Percentiles rank a stretch among this genome's conserved stretches.
Conservation (phyloP, 257 asterid species). For the Pogostemon cablin region DNA sequence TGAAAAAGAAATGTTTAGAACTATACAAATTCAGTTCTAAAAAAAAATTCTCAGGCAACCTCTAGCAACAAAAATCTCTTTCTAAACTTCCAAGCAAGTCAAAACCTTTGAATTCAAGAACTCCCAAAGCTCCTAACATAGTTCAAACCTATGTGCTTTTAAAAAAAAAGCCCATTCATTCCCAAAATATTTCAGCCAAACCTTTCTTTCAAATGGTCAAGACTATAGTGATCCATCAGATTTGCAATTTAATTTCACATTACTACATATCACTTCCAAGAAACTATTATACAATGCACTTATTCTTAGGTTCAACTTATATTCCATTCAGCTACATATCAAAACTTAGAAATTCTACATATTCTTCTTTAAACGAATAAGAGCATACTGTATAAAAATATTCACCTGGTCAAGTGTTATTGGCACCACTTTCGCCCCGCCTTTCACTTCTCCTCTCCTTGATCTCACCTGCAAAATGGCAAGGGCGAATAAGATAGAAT, state of each 20-base stretch:
- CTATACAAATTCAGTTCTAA: not conserved
- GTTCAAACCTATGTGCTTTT: not conserved
- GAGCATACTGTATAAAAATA: not conserved
- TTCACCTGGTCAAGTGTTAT: slow-evolving; percentile 90
- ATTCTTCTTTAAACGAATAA: not conserved
- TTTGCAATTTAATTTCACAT: not conserved
- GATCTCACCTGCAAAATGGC: slow-evolving; percentile 56
- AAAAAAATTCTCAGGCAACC: not conserved
- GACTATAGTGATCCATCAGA: not conserved
- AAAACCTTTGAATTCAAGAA: slow-evolving; percentile 1
- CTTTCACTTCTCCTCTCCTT: slow-evolving; percentile 69
- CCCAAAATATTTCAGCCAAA: not conserved
- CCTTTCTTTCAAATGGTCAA: not conserved
- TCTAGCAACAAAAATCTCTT: not conserved
- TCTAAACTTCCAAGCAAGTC: not conserved
- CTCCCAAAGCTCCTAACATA: not conserved
- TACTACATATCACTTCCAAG: not conserved
- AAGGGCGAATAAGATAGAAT: not conserved
- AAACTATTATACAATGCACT: slow-evolving; percentile 4
- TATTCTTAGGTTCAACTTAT: slow-evolving; percentile 13
- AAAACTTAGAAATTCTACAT: not conserved
- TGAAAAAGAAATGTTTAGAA: not conserved
- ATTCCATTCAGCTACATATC: slow-evolving; percentile 5
- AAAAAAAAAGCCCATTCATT: not conserved
- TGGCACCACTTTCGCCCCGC: slow-evolving; percentile 93